These are phyloP conservation scores for Mucor velutinosus DNA, from an alignment of 371 early-diverging fungal species.

Conservation along the genomic window DNA sequence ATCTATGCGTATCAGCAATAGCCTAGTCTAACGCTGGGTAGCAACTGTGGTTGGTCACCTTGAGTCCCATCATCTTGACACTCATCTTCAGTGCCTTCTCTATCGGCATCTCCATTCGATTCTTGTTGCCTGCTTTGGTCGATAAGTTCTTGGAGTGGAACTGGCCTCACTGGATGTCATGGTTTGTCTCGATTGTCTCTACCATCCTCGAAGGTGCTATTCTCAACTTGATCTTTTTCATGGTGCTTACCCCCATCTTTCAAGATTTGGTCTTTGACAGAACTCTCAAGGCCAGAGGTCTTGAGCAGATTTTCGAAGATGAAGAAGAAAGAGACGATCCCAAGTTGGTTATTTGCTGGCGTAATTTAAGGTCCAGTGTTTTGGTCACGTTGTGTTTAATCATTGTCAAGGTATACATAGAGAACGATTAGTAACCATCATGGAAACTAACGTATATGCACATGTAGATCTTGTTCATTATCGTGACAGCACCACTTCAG, in stretches of 20 bases:
- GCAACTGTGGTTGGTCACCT: constrained; percentile 35
- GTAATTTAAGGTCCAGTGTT: constrained; percentile 29
- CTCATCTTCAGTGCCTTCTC: constrained; percentile 27
- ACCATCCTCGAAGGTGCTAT: constrained; percentile 48
- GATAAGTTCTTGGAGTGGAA: constrained; percentile 45
- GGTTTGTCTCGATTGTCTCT: constrained; percentile 44
- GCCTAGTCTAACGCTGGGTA: not conserved
- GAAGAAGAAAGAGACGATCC: constrained; percentile 18
- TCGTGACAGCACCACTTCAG: constrained; percentile 55
- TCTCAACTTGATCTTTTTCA: constrained; percentile 46
- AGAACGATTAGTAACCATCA: too few species aligned
- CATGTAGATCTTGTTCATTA: constrained; percentile 38
- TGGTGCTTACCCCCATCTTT: constrained; percentile 52
- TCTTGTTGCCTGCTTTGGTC: constrained; percentile 30
- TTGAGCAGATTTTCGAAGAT: constrained; percentile 42
- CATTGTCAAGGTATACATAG: constrained; percentile 23
- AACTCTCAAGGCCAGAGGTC: constrained; percentile 40
- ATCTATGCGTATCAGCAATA: not conserved
- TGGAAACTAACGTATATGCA: not conserved
- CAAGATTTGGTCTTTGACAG: constrained; percentile 54
- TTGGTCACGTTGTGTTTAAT: constrained; percentile 28
- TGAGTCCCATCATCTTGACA: constrained; percentile 32
- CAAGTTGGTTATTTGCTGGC: constrained; percentile 28
- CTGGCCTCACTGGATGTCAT: constrained; percentile 54
- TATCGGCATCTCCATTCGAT: constrained; percentile 25